These are phyloP conservation scores for Pestalotiopsis sp. DNA, from an alignment of 2,329 filamentous ascomycete genomes.

Conservation along the genomic window DNA sequence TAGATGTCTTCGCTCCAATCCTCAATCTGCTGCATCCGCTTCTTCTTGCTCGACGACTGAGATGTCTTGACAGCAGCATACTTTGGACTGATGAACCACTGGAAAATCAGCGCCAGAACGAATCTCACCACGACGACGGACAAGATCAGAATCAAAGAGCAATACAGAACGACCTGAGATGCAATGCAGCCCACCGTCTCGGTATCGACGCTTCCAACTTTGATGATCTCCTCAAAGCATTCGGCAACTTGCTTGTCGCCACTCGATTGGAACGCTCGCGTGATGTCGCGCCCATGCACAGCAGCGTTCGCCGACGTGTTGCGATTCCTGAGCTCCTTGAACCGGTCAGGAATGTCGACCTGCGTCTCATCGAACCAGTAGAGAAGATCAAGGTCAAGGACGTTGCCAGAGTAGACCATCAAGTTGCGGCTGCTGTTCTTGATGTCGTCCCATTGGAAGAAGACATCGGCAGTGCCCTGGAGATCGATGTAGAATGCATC, in stretches of 20 bases:
- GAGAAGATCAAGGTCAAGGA: slow-evolving; percentile 86
- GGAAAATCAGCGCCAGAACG: slow-evolving; percentile 84
- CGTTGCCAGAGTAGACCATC: slow-evolving; percentile 91
- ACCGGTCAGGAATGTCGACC: slow-evolving; percentile 74
- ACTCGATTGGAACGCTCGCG: slow-evolving; percentile 79
- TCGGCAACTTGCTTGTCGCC: slow-evolving; percentile 80
- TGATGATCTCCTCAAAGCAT: slow-evolving; percentile 92
- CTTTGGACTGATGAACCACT: slow-evolving; percentile 90
- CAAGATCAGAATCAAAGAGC: slow-evolving; percentile 88
- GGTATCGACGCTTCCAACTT: slow-evolving; percentile 93
- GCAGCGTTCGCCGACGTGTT: slow-evolving; percentile 58
- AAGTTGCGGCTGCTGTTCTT: slow-evolving; percentile 87
- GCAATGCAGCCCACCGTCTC: slow-evolving; percentile 97
- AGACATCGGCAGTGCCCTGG: slow-evolving; percentile 77
- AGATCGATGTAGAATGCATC: slow-evolving; percentile 75
- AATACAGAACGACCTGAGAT: slow-evolving; percentile 93
- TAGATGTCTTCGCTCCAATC: slow-evolving; percentile 99
- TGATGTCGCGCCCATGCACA: slow-evolving; percentile 84
- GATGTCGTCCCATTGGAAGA: slow-evolving; percentile 94
- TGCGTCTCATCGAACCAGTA: slow-evolving; percentile 86
- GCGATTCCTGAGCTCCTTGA: slow-evolving; percentile 77
- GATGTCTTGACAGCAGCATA: slow-evolving; percentile 87
- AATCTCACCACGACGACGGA: slow-evolving; percentile 87
- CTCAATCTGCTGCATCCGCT: slow-evolving; percentile 90
- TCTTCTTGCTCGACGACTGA: slow-evolving; percentile 77